Evolutionary conservation across 31 red algal species (phyloP), one percentile per base, ranked within the genome.

Genomic region (Porphyra umbilicalis): DNA sequence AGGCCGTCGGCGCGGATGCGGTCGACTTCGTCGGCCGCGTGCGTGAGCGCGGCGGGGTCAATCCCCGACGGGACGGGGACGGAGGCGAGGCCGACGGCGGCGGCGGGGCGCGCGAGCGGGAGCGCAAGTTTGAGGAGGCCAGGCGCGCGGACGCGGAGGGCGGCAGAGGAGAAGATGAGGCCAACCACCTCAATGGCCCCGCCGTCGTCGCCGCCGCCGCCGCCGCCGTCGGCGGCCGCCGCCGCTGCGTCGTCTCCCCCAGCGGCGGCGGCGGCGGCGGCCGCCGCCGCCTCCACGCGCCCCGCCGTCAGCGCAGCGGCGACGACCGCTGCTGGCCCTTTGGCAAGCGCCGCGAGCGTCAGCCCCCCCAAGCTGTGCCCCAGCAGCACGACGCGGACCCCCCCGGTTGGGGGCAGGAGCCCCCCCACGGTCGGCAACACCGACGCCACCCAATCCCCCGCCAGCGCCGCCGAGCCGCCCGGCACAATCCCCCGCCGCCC

Each of bases 351-450:
- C 32, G 76, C 84, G 18, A 89, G 84, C 33, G 18, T 16, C 4
- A 89, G 75, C 16, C 87, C 92, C 32, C 92, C 92, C 32, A 94
- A 36, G 32, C 87, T 90, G 89, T 94, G 92, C 35, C 87, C 92
- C 20, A 84, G 87, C 32, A 94, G 13, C 16, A 94, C 77, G 75
- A 89, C 57, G 38, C 83, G 79, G 6, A 71, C 57, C 6, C 57
- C 57, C 57, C 4, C 57, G 25, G 25, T 29, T 29, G 25, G 20
- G 0, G 57, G 57, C 57, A 71, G 57, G 11, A 71, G 57, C 13
- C 57, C 57, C 57, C 57, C 57, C 10, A 71, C 16, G 37, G 84
- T 35, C 18, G 83, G 83, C 18, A 82, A 36, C 18, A 87, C 81
- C 36, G 77, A 81, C 67, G 80, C 75, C 38, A 84, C 36, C 39